phyloP scores from a whole-genome alignment of 371 early-diverging fungal genomes.

The Syncephalastrum contaminatum region DNA sequence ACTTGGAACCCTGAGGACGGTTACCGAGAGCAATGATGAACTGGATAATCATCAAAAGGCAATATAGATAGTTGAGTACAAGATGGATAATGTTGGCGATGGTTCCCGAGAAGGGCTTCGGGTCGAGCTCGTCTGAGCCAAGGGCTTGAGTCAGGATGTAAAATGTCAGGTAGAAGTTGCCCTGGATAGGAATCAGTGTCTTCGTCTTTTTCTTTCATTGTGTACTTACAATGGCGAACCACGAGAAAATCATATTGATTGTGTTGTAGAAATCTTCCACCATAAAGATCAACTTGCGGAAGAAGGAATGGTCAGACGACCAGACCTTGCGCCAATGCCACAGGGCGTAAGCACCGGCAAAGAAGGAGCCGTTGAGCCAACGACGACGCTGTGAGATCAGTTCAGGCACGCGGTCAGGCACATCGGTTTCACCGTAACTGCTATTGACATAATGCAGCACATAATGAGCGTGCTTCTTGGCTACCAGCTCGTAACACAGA shows the following conservation, averaged over 20 bases:
- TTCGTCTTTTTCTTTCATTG: conserved; percentile 18
- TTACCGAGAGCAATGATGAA: conserved; percentile 81
- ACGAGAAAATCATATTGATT: conserved; percentile 72
- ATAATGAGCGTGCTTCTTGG: conserved; percentile 70
- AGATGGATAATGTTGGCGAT: conserved; percentile 43
- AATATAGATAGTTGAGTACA: conserved; percentile 60
- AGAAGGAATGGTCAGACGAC: conserved; percentile 65
- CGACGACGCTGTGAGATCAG: conserved; percentile 87
- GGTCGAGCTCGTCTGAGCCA: conserved; percentile 9
- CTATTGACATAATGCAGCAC: conserved; percentile 66
- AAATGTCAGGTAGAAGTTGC: conserved; percentile 78
- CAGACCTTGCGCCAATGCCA: conserved; percentile 79
- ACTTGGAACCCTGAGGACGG: conserved; percentile 78
- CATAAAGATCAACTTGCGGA: conserved; percentile 63
- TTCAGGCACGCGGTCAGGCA: conserved; percentile 79
- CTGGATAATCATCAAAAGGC: conserved; percentile 58
- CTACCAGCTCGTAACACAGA: conserved; percentile 84
- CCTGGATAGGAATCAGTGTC: conserved; percentile 36
- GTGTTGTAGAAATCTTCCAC: conserved; percentile 74
- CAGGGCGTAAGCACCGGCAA: conserved; percentile 87
- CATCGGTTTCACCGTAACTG: conserved; percentile 86
- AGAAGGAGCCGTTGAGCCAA: conserved; percentile 93
- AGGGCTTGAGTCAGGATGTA: conserved; percentile 56
- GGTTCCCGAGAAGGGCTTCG: conserved; percentile 51
- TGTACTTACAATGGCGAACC: conserved; percentile 66